A percentile compares a stretch with the other conserved stretches of the same genome.
Conservation (phyloP, 2,329 filamentous ascomycete genomes). For the Curvularia sp. region DNA sequence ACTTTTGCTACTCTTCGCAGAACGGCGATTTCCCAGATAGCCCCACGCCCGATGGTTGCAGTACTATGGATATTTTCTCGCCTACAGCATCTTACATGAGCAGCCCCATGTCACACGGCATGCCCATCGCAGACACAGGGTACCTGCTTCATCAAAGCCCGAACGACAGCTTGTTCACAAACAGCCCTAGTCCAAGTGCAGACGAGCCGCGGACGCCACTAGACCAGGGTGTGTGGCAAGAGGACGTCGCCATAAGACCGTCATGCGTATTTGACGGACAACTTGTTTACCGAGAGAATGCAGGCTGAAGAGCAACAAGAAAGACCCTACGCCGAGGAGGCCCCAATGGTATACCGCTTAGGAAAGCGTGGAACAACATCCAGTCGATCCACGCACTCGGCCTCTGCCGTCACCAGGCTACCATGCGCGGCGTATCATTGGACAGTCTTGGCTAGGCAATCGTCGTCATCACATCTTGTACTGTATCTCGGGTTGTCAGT, state of each 20-base stretch:
- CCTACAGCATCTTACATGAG: constrained; percentile 1
- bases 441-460: too few relatives aligned
- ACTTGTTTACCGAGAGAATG: constrained; percentile 14
- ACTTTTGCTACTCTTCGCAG: constrained; percentile 21
- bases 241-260: constrained; percentile 18
- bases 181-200: constrained; percentile 26
- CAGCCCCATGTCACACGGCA: constrained; percentile 4
- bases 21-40: constrained; percentile 16
- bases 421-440: too few relatives aligned
- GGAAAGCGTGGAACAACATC: background rate
- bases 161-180: constrained; percentile 32
- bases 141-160: constrained; percentile 32
- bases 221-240: constrained; percentile 20
- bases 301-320: constrained; percentile 5
- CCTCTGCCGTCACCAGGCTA: too few relatives aligned
- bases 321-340: too few relatives aligned
- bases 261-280: constrained; percentile 19
- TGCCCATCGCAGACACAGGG: constrained; percentile 18
- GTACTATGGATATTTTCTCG: constrained; percentile 16
- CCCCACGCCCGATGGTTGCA: constrained; percentile 6
- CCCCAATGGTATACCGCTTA: background rate
- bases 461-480: too few relatives aligned
- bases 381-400: too few relatives aligned
- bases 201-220: constrained; percentile 35
- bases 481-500: too few relatives aligned